Conservation (phyloP, 805 yeast species). For the Zygoascus bituminiphila region DNA sequence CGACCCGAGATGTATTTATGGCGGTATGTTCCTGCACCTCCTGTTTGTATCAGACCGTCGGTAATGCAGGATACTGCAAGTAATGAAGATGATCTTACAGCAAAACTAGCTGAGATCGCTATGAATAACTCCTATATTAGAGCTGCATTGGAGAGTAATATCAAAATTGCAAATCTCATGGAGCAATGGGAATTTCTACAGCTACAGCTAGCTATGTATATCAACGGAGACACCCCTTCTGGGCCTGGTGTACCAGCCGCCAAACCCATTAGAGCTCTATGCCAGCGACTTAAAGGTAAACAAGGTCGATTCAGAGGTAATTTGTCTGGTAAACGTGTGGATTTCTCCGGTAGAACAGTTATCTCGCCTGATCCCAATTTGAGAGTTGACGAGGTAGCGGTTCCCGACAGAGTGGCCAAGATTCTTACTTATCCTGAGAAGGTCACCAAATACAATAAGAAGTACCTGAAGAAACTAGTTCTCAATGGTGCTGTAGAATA, state of each 20-base stretch:
- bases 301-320: slow-evolving; percentile 99
- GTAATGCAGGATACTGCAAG: slow-evolving; percentile 90
- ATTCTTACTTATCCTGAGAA: slow-evolving; percentile 93
- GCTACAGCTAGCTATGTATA: slow-evolving; percentile 92
- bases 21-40: slow-evolving; percentile 98
- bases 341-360: slow-evolving; percentile 95
- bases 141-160: slow-evolving; percentile 93
- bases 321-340: slow-evolving; percentile 96
- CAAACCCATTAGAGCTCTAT: slow-evolving; percentile 85
- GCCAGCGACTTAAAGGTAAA: slow-evolving; percentile 96
- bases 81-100: slow-evolving; percentile 96
- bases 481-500: slow-evolving; percentile 79
- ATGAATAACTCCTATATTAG: slow-evolving; percentile 93
- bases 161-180: slow-evolving; percentile 86
- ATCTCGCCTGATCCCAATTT: slow-evolving; percentile 98
- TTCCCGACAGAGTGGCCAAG: slow-evolving; percentile 94
- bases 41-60: slow-evolving; percentile 97
- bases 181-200: slow-evolving; percentile 99
- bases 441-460: slow-evolving; percentile 79
- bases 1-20: slow-evolving; percentile 95
- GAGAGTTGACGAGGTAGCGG: slow-evolving; percentile 94
- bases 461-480: slow-evolving; percentile 65
- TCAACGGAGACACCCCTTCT: slow-evolving; percentile 88
- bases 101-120: slow-evolving; percentile 89
- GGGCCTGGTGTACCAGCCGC: slow-evolving; percentile 38